Evolutionary conservation across 1,284 basidiomycete genomes (phyloP).

Genomic region (Peniophora sp.): DNA sequence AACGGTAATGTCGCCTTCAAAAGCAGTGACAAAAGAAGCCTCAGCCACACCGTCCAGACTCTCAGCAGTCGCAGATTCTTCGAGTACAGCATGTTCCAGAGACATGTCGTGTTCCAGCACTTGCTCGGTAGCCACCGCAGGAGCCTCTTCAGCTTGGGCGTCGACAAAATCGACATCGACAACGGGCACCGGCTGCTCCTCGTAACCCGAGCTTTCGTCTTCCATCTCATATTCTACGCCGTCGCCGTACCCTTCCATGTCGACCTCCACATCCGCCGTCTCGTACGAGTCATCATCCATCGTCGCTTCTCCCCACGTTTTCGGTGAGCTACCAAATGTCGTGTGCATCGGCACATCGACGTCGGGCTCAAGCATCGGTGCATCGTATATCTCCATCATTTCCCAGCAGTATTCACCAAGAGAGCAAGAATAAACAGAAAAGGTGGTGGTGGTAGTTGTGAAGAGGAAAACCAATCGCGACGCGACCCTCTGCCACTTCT

Average conservation of each 20-base stretch:
- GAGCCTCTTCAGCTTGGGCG: constrained; percentile 53
- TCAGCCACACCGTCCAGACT: not conserved
- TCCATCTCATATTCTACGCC: constrained; percentile 68
- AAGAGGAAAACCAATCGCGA: constrained; percentile 2
- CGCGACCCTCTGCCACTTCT: too few species aligned
- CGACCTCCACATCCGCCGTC: constrained; percentile 50
- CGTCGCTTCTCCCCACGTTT: constrained; percentile 50
- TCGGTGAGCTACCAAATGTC: constrained; percentile 27
- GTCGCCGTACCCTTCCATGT: constrained; percentile 57
- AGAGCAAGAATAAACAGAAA: too few species aligned
- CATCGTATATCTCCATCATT: constrained; percentile 48
- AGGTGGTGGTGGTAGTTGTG: constrained; percentile 19
- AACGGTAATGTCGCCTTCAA: not conserved
- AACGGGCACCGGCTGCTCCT: constrained; percentile 3
- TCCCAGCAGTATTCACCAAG: too few species aligned
- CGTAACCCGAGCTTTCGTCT: constrained; percentile 28
- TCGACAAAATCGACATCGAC: constrained; percentile 29
- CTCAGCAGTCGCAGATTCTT: not conserved
- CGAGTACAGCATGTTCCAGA: not conserved
- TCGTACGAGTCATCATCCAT: constrained; percentile 56
- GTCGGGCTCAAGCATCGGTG: constrained; percentile 63
- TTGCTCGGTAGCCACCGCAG: not conserved
- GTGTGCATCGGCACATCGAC: constrained; percentile 57
- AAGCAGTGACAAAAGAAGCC: not conserved
- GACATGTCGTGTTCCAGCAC: not conserved